Base-by-base conservation (phyloP, 495 filamentous ascomycete species). In the Annulohypoxylon stygium region DNA sequence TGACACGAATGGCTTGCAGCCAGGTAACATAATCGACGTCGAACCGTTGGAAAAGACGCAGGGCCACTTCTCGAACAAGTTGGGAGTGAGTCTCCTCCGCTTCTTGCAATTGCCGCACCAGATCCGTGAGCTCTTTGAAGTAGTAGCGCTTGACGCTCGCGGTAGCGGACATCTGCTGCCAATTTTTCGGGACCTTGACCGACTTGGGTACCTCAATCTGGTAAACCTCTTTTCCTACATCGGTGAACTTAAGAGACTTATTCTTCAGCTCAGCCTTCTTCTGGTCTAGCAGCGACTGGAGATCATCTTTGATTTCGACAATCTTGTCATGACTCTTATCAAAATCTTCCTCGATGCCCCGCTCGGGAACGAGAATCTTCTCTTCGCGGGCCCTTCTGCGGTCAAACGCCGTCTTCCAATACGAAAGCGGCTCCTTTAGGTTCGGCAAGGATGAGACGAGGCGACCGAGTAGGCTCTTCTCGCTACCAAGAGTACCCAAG, bases 131-230 rank as follows among this genome's bases (percentile, higher is more conserved):
- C 75, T 97, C 93, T 10, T 91, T 89, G 73, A 91, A 95, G 83
- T 98, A 99, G 84, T 96, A 99, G 0, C 97, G 92, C 81, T 97
- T 98, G 77, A 96, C 92, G 55, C 91, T 90, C 55, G 91, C 86
- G 0, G 97, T 97, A 9, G 93, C 92, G 16, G 95, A 98, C 95
- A 97, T 98, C 80, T 98, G 96, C 74, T 93, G 89, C 97, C 97
- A 99, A 70, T 82, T 83, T 73, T 92, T 91, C 0, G 97, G 96
- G 6, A 99, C 87, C 78, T 95, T 97, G 78, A 94, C 86, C 48
- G 93, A 91, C 73, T 92, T 89, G 0, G 97, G 97, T 0, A 93
- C 92, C 79, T 99, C 97, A 2, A 99, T 88, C 79, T 98, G 94
- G 78, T 97, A 99, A 55, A 98, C 92, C 76, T 99, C 97, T 80